Evolutionary conservation across 129 eudicot genomes (phyloP), one percentile per base, ranked within the genome.

Genomic region (Tagetes patula): DNA sequence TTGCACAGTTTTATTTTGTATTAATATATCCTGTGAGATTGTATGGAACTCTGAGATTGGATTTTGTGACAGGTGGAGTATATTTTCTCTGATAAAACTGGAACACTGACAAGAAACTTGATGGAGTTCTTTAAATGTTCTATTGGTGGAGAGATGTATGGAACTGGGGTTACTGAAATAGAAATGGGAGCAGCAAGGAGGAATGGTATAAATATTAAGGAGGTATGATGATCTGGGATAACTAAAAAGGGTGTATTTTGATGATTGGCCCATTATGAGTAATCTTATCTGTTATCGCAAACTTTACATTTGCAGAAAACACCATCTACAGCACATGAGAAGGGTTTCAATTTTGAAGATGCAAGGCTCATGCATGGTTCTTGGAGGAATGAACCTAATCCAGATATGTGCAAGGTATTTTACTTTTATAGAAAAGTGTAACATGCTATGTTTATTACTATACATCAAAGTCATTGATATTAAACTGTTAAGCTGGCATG

Each of bases 41-140:
- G 72, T 75, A 53, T 9, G 47, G 60, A 45, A 13, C 37, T 37
- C 12, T 71, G 42, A 47, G 32, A 37, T 53, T 41, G 33, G 72
- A n/a, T 42, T 36, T 67, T 80, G 79, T 49, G 73, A 53, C 81
- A 94, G 99, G 89, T 94, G 72, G 99, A 94, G 77, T 94, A 90
- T 72, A 90, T 94, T 27, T 94, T 94, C 71, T 84, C 97, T 77
- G 99, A 94, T 82, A 94, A 94, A 88, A 94, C 99, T 71, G 99
- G 99, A 77, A 94, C 99, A 27, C 71, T 94, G 65, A 94, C 97
- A 3, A 85, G 96, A 78, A 94, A 94, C 65, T 84, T 94, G 84
- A 94, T 94, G 99, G 99, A 94, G 82, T 94, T 94, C 81, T 94
- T 94, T 72, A 94, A 94, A 61, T 94, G 99, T 81, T 94, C 99